Evolutionary conservation across 805 yeast genomes (phyloP).

Genomic region (Brettanomyces naardenensis): DNA sequence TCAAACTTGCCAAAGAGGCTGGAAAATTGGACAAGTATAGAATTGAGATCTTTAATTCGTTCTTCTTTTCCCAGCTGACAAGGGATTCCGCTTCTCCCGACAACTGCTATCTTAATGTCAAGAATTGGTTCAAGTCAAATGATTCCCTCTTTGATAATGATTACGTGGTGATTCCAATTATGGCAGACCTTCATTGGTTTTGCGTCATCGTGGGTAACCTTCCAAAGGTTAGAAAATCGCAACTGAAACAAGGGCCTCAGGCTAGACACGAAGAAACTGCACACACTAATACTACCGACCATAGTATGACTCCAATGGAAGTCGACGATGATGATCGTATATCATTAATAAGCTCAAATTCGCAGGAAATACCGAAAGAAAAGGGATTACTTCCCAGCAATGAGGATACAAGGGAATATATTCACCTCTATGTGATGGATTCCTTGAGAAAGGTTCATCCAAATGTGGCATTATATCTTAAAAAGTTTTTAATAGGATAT

Average conservation of each 20-base stretch:
- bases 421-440: constrained; percentile 59
- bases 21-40: constrained; percentile 27
- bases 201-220: constrained; percentile 48
- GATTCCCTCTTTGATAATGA: constrained; percentile 48
- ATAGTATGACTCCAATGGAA: neutral
- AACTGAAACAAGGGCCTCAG: neutral
- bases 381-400: neutral
- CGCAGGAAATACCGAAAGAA: constrained; percentile 1
- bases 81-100: constrained; percentile 11
- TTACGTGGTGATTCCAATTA: constrained; percentile 71
- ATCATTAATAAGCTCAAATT: neutral
- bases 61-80: constrained; percentile 65
- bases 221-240: neutral
- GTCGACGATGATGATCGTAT: neutral
- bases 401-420: constrained; percentile 14
- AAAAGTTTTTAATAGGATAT: constrained; percentile 54
- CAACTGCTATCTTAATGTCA: constrained; percentile 52
- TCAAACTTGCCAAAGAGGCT: constrained; percentile 26
- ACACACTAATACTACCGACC: neutral
- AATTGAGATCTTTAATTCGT: constrained; percentile 63
- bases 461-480: constrained; percentile 44
- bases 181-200: constrained; percentile 82
- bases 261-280: neutral
- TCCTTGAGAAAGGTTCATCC: constrained; percentile 60
- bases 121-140: constrained; percentile 70